Percentiles rank a stretch among this genome's conserved stretches.
Conservation (phyloP, 805 yeast species). For the Candida coleopterorum region DNA sequence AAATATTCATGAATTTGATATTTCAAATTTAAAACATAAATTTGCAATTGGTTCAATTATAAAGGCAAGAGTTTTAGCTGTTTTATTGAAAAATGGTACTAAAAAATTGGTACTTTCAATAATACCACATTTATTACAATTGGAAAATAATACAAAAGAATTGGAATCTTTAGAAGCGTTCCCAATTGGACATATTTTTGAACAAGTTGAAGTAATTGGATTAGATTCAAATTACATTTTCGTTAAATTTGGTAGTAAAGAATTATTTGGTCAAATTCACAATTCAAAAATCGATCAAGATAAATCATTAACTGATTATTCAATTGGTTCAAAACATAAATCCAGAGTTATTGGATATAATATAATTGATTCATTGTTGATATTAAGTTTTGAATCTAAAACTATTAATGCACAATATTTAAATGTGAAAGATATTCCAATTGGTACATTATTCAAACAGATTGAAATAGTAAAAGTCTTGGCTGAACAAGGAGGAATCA, state of each 20-base stretch:
- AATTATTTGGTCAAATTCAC: slow-evolving; percentile 68
- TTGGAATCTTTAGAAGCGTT: slow-evolving; percentile 50
- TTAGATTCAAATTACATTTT: slow-evolving; percentile 53
- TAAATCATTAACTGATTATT: slow-evolving; percentile 44
- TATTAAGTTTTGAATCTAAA: slow-evolving; percentile 64
- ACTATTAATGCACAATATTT: slow-evolving; percentile 63
- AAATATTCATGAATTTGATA: slow-evolving; percentile 52
- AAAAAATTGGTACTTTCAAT: slow-evolving; percentile 63
- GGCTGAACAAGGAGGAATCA: slow-evolving; percentile 58
- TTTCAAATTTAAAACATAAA: slow-evolving; percentile 50
- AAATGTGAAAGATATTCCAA: slow-evolving; percentile 65
- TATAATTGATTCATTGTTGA: slow-evolving; percentile 58
- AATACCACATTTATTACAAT: slow-evolving; percentile 47
- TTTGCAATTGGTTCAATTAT: slow-evolving; percentile 64
- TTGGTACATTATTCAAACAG: slow-evolving; percentile 61
- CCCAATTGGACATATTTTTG: slow-evolving; percentile 72
- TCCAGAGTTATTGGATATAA: slow-evolving; percentile 79
- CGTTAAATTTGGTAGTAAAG: slow-evolving; percentile 51
- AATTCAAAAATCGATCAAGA: slow-evolving; percentile 59
- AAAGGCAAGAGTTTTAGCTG: slow-evolving; percentile 67
- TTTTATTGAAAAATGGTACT: slow-evolving; percentile 42
- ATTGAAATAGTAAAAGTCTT: slow-evolving; percentile 50
- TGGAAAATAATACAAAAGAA: slow-evolving; percentile 17
- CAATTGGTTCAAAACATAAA: slow-evolving; percentile 58
- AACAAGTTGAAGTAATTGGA: slow-evolving; percentile 55